These are phyloP conservation scores for Raddia distichophylla DNA, from an alignment of 176 grass and related monocot genomes.

Conservation along the genomic window DNA sequence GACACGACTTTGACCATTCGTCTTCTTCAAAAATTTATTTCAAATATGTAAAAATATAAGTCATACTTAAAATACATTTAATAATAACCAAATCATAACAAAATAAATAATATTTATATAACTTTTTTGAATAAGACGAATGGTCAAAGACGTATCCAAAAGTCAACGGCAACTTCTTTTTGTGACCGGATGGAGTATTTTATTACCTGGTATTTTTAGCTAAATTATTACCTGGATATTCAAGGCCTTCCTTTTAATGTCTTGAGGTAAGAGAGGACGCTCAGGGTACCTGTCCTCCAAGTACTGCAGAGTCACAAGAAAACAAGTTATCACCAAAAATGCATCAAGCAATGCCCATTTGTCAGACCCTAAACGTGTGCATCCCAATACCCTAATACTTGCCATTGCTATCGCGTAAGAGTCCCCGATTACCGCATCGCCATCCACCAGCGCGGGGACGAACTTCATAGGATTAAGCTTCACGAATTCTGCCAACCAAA, in stretches of 20 bases:
- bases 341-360: background rate
- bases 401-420: conserved; percentile 53
- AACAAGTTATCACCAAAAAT: background rate
- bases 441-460: conserved; percentile 40
- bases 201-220: background rate
- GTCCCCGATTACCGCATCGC: conserved; percentile 29
- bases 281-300: conserved; percentile 56
- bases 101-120: no score
- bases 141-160: no score
- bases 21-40: no score
- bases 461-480: conserved; percentile 66
- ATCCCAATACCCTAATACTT: conserved; percentile 33
- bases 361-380: background rate
- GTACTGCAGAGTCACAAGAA: conserved; percentile 39
- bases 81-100: no score
- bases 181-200: background rate
- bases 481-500: conserved; percentile 45
- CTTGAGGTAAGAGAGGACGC: conserved; percentile 46
- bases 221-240: conserved; percentile 48
- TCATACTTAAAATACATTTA: no score
- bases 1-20: no score
- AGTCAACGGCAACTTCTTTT: no score
- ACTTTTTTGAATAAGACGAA: no score
- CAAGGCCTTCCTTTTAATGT: conserved; percentile 51
- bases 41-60: no score